Evolutionary conservation across 2,329 filamentous ascomycete species (phyloP), one percentile per base, ranked within the genome.

Genomic region (Exophiala spinifera): DNA sequence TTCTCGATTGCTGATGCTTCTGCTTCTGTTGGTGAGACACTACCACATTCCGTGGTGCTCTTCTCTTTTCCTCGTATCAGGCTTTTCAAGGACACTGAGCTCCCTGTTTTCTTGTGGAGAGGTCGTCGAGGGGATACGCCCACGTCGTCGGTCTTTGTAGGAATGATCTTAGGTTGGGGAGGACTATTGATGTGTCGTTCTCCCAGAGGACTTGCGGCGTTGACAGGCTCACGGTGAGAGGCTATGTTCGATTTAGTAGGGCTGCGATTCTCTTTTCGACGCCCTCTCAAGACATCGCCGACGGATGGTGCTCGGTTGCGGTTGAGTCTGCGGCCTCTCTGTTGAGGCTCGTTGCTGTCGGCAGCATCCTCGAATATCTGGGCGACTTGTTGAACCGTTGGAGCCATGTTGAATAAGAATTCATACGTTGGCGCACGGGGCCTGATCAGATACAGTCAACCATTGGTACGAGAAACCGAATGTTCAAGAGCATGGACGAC

Each of bases 11-110:
- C n/a, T n/a, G n/a, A n/a, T n/a, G n/a, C 61, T 11, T 63, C 53
- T 64, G 67, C 53, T 63, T 71, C 64, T 51, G 70, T 53, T 47
- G 64, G 66, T 2, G 65, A 61, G n/a, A 61, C 46, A 36, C 69
- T 68, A 36, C 66, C 69, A 21, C 65, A 51, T 46, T 68, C 69
- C 15, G 55, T 55, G 21, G 55, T 55, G 21, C 75, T 71, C 57
- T 73, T 78, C 46, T 74, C 74, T 61, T 76, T 61, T 2, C 61
- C 62, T 28, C 59, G 48, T 20, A 64, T 60, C 11, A 64, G 53
- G 3, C 53, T 61, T 51, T 61, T 65, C 51, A 65, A 50, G 5
- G 63, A 65, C 4, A 64, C 61, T 7, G 62, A 57, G 31, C 62
- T 65, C 17, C 59, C 61, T n/a, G 61, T 62, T 50, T 63, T 65